These are phyloP conservation scores for Fusarium proliferatum DNA, from an alignment of 2,329 filamentous ascomycete species.

Conservation along the genomic window DNA sequence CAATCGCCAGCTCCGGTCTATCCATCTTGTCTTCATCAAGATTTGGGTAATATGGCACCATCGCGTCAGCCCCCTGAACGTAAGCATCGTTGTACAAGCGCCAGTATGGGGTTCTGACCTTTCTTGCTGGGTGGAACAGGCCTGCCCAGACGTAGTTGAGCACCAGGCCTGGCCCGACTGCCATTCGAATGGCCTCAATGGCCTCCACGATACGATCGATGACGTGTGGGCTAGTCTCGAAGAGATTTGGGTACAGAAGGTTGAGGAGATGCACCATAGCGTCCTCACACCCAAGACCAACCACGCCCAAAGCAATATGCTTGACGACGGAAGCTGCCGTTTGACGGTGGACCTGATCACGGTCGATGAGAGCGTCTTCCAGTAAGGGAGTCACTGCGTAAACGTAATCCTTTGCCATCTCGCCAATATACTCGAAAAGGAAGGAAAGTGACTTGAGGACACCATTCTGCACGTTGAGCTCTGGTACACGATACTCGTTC, in stretches of 20 bases:
- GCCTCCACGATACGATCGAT: slow-evolving; percentile 98
- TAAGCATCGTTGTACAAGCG: slow-evolving; percentile 97
- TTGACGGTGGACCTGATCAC: slow-evolving; percentile 97
- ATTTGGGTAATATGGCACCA: slow-evolving; percentile 96
- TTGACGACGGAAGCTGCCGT: slow-evolving; percentile 97
- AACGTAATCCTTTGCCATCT: slow-evolving; percentile 99
- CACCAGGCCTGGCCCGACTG: slow-evolving; percentile 89
- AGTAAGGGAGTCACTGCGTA: slow-evolving; percentile 96
- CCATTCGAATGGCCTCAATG: slow-evolving; percentile 94
- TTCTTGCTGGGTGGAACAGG: slow-evolving; percentile 94
- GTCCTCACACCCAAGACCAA: slow-evolving; percentile 96
- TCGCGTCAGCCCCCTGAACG: slow-evolving; percentile 90
- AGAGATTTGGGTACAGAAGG: slow-evolving; percentile 94
- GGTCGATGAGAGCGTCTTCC: slow-evolving; percentile 96
- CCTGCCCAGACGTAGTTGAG: slow-evolving; percentile 99
- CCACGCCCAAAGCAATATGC: slow-evolving; percentile 96
- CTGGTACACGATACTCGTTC: slow-evolving; percentile 99
- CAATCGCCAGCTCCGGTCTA: slow-evolving; percentile 83
- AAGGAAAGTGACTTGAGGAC: slow-evolving; percentile 97
- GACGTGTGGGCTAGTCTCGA: slow-evolving; percentile 97
- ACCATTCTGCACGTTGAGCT: slow-evolving; percentile 98
- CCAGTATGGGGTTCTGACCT: slow-evolving; percentile 96
- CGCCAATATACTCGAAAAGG: slow-evolving; percentile 98
- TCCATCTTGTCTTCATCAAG: slow-evolving; percentile 83
- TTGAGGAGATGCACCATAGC: slow-evolving; percentile 99